Evolutionary conservation across 768 basidiomycete species (phyloP).

Genomic region (Leccinum truebloodii): DNA sequence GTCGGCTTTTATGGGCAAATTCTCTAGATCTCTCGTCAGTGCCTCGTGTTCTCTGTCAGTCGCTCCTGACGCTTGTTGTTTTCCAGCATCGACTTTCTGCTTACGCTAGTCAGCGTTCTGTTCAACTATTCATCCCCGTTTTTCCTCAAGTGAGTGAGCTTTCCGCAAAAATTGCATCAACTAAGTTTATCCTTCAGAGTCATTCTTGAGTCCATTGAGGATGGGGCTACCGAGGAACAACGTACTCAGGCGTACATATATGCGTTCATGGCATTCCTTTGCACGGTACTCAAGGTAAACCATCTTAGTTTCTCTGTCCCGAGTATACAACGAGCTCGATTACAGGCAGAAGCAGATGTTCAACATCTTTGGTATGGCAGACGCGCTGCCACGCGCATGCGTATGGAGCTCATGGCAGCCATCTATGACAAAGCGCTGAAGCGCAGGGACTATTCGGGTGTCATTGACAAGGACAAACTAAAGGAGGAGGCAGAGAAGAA

Average conservation of each 20-base stretch:
- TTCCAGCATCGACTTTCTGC: slow-evolving; percentile 57
- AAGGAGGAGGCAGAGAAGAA: slow-evolving; percentile 27
- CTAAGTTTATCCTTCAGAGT: slow-evolving; percentile 34
- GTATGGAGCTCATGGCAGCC: slow-evolving; percentile 77
- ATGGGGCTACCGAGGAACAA: slow-evolving; percentile 45
- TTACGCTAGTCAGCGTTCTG: slow-evolving; percentile 68
- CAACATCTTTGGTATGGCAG: slow-evolving; percentile 82
- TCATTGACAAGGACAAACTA: slow-evolving; percentile 54
- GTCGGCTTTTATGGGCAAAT: slow-evolving; percentile 46
- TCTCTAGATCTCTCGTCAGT: slow-evolving; percentile 44
- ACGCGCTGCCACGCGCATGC: slow-evolving; percentile 70
- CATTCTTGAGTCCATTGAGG: slow-evolving; percentile 60
- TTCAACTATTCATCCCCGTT: slow-evolving; percentile 84
- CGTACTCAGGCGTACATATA: slow-evolving; percentile 72
- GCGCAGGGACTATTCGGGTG: slow-evolving; percentile 80
- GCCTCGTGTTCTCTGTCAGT: neutral
- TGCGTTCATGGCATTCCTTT: slow-evolving; percentile 72
- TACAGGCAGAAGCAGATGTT: slow-evolving; percentile 61
- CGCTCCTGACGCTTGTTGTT: neutral
- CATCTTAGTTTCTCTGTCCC: neutral
- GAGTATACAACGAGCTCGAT: neutral
- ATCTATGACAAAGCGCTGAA: slow-evolving; percentile 90
- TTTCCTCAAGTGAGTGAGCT: slow-evolving; percentile 66
- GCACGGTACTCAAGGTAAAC: slow-evolving; percentile 38
- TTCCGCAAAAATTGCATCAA: neutral